Evolutionary conservation across 108 stramenopile genomes (phyloP), one percentile per base, ranked within the genome.

Genomic region (Thalassiosira profunda): DNA sequence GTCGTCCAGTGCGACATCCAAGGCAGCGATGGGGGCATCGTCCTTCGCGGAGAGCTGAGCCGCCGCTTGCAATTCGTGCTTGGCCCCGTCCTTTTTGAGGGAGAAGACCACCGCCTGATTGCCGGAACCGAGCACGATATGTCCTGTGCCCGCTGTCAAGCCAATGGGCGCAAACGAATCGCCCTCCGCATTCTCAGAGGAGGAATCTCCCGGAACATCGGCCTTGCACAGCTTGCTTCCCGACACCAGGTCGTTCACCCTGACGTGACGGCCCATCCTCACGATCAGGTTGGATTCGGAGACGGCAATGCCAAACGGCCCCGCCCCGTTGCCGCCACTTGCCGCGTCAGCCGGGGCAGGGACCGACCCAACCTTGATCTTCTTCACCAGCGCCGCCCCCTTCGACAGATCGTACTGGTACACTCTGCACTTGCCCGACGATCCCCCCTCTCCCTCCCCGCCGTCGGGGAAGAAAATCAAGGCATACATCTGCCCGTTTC

Each of bases 281-380:
- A 77, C 40, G 3, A 57, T 49, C 23, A 77, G 41, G 1, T 26
- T 26, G 10, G 55, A 44, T 18, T 29, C 23, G n/a, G 55, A 58
- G 21, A 64, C 28, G n/a, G 53, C 56, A 57, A 70, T 35, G 28
- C 47, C 58, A 48, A 70, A 58, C n/a, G n/a, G n/a, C n/a, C n/a
- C n/a, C n/a, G n/a, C n/a, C n/a, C n/a, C n/a, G n/a, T n/a, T n/a
- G n/a, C n/a, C n/a, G 11, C 11, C 29, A 35, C 15, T 25, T n/a
- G n/a, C n/a, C n/a, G n/a, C n/a, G n/a, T n/a, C n/a, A n/a, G n/a
- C n/a, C n/a, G n/a, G n/a, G n/a, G n/a, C n/a, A n/a, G n/a, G n/a
- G 7, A 64, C 60, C n/a, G 76, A 72, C 2, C 70, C 70, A 33
- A 56, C 56, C 49, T 66, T 72, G 24, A 77, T 72, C 55, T 77